These are phyloP conservation scores for Viridothelium virens DNA, from an alignment of 495 filamentous ascomycete genomes.

Conservation along the genomic window DNA sequence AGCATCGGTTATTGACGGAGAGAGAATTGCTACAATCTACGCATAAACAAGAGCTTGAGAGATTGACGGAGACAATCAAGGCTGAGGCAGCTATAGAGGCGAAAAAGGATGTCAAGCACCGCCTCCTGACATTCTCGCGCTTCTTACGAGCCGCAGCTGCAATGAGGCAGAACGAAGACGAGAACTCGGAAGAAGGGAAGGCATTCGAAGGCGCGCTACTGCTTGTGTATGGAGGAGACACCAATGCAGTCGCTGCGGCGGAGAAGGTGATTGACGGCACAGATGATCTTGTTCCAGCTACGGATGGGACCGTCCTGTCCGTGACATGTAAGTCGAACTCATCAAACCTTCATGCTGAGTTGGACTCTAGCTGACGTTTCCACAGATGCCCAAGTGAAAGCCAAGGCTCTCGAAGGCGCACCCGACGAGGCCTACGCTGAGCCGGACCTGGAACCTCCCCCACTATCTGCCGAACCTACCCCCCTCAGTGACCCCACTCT, in stretches of 20 bases:
- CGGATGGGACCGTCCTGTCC: conserved; percentile 54
- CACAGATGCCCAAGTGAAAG: conserved; percentile 63
- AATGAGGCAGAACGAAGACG: conserved; percentile 53
- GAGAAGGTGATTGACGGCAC: conserved; percentile 75
- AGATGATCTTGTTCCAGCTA: conserved; percentile 60
- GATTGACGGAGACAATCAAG: conserved; percentile 47
- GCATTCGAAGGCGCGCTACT: conserved; percentile 87
- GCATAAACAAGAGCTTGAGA: conserved; percentile 62
- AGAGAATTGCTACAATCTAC: conserved; percentile 64
- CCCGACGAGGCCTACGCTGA: conserved; percentile 43
- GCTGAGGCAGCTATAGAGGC: conserved; percentile 53
- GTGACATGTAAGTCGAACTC: conserved; percentile 61
- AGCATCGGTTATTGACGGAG: conserved; percentile 56
- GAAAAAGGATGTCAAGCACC: conserved; percentile 44
- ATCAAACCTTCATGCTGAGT: not conserved
- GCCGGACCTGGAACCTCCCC: conserved; percentile 39
- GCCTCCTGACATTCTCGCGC: conserved; percentile 37
- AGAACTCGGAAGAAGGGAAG: conserved; percentile 63
- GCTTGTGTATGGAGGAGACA: conserved; percentile 79
- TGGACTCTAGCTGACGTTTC: conserved; percentile 24
- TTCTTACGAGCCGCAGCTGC: conserved; percentile 48
- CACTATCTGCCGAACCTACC: conserved; percentile 26
- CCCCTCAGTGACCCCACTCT: conserved; percentile 65
- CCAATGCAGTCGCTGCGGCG: conserved; percentile 71
- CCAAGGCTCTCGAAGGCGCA: conserved; percentile 46